Conservation (phyloP, 352 stramenopile genomes). For the Phytophthora foliorum region DNA sequence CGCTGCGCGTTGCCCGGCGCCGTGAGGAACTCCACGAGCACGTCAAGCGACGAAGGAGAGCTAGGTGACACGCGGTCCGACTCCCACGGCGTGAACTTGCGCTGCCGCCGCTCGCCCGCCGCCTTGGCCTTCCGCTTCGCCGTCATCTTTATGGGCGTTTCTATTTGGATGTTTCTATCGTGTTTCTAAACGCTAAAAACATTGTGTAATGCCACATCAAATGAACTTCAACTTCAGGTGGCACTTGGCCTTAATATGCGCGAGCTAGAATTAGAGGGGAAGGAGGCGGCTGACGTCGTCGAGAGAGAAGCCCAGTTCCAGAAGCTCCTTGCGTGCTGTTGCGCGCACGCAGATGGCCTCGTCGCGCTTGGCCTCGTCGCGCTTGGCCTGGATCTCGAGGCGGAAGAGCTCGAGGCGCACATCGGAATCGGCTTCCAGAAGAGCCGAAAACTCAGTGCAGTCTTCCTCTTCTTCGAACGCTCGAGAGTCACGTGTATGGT, state of each 20-base stretch:
- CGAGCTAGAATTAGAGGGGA: conserved; percentile 30
- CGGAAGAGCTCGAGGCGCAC: conserved; percentile 40
- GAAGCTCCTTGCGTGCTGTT: conserved; percentile 46
- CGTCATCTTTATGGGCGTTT: neutral
- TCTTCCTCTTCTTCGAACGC: neutral
- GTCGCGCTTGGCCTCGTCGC: conserved; percentile 44
- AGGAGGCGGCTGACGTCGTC: conserved; percentile 44
- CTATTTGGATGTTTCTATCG: too few relatives aligned
- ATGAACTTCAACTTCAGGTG: neutral
- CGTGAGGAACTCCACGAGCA: conserved; percentile 46
- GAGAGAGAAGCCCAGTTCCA: conserved; percentile 42
- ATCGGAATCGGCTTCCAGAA: conserved; percentile 19
- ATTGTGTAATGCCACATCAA: too few relatives aligned
- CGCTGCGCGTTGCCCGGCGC: conserved; percentile 42
- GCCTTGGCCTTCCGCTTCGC: conserved; percentile 4
- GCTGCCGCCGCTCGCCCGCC: conserved; percentile 9
- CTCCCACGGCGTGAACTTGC: conserved; percentile 24
- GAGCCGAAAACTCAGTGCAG: neutral
- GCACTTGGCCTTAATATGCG: too few relatives aligned
- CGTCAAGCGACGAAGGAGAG: conserved; percentile 27
- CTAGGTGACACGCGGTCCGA: conserved; percentile 20
- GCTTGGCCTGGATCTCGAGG: conserved; percentile 47
- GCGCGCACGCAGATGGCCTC: conserved; percentile 45
- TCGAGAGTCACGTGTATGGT: neutral
- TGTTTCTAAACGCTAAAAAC: too few relatives aligned